Evolutionary conservation across 2,329 filamentous ascomycete species (phyloP).

Genomic region (Annulohypoxylon truncatum): DNA sequence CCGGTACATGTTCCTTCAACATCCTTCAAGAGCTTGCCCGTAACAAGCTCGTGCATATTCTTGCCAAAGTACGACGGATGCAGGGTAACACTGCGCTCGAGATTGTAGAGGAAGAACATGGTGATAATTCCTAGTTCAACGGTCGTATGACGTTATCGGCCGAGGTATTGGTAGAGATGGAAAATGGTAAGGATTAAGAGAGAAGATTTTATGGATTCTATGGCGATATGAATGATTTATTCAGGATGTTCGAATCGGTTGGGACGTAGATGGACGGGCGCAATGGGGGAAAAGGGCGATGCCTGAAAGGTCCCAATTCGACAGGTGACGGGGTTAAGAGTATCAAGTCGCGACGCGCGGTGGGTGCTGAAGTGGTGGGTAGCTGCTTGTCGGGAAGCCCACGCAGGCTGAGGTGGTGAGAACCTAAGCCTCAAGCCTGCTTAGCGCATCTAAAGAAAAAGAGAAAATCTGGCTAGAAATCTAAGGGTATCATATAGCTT

Average conservation of each 20-base stretch:
- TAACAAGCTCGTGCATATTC: slow-evolving; percentile 92
- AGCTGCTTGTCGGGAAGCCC: neutral
- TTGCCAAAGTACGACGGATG: slow-evolving; percentile 97
- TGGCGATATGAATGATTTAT: neutral
- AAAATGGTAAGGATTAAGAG: neutral
- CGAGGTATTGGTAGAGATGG: neutral
- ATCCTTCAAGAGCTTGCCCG: slow-evolving; percentile 87
- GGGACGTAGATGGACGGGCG: neutral
- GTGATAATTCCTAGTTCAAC: slow-evolving; percentile 41
- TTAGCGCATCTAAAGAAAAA: slow-evolving; percentile 12
- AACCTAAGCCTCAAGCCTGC: slow-evolving; percentile 24
- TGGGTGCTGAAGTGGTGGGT: neutral
- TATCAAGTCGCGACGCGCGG: neutral
- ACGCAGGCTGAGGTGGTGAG: slow-evolving; percentile 15
- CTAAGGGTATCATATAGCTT: slow-evolving; percentile 33
- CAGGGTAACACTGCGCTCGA: slow-evolving; percentile 93
- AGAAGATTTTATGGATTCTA: neutral
- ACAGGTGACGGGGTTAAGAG: neutral
- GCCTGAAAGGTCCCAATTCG: neutral
- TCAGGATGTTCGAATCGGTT: neutral
- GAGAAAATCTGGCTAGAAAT: slow-evolving; percentile 10
- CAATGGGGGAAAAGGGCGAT: neutral
- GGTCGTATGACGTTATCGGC: neutral
- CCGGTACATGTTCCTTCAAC: slow-evolving; percentile 96
- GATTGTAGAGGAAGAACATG: slow-evolving; percentile 99